Base-by-base conservation (phyloP, 495 filamentous ascomycete genomes). In the Penicillium ucsense region DNA sequence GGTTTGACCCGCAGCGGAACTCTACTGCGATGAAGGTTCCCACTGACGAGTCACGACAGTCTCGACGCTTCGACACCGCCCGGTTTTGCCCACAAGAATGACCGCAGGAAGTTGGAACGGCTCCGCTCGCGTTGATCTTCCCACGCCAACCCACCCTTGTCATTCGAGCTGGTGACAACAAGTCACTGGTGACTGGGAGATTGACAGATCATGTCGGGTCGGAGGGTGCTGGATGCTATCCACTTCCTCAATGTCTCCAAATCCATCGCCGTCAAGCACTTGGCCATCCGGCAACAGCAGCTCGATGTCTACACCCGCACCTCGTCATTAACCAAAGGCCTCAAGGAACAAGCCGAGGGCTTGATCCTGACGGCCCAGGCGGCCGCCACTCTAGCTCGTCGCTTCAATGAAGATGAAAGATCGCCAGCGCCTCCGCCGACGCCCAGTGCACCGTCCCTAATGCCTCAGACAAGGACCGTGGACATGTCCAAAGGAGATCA, bases 181-280 rank as follows among this genome's bases (percentile, higher is more conserved):
- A 28, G 38, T 36, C 33, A 20, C 32, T 43, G 12, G 30, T 37
- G 41, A 43, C 41, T 32, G 30, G 27, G 20, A 20, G 20, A 20
- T 20, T 20, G 20, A 20, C 20, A 12, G 31, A 66, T 48, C 40
- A 86, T 88, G 84, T 77, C 82, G 53, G 83, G 82, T 46, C 78
- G 74, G 62, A 77, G 82, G 50, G 68, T 95, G 43, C 71, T 94
- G 47, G 90, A 96, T 70, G 76, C 84, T 51, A 81, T 85, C 49
- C 83, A 85, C 51, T 73, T 95, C 35, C 76, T 85, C 59, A 83
- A 79, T 71, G 90, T 86, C 59, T 83, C 88, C 47, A 80, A 81
- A 39, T 75, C 80, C 7, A 76, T 99, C 41, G 86, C 85, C 10
- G 70, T 76, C 53, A 88, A 88, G 67, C 92, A 97, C 67, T 65